A percentile compares a stretch with the other conserved stretches of the same genome.
These are phyloP conservation scores for Pterulicium gracile DNA, from an alignment of 1,284 basidiomycete species.

Conservation along the genomic window DNA sequence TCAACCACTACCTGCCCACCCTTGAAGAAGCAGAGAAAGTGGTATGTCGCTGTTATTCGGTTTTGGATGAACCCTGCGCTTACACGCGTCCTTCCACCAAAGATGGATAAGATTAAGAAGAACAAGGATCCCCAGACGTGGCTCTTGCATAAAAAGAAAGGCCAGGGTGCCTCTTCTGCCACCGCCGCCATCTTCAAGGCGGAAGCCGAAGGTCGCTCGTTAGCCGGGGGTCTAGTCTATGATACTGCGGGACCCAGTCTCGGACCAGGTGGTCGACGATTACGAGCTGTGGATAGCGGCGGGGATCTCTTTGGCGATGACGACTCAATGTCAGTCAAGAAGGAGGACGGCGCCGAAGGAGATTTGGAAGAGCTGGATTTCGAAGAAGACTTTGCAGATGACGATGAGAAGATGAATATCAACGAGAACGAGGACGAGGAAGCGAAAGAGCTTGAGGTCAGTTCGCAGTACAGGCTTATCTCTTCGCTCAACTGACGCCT, in stretches of 20 bases:
- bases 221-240: slow-evolving; percentile 35
- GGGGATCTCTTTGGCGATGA: slow-evolving; percentile 57
- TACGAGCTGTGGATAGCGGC: slow-evolving; percentile 55
- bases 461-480: slow-evolving; percentile 13
- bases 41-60: slow-evolving; percentile 18
- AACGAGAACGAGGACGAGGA: slow-evolving; percentile 75
- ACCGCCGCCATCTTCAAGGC: slow-evolving; percentile 58
- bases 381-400: slow-evolving; percentile 80
- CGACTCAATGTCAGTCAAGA: slow-evolving; percentile 49
- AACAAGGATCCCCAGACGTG: slow-evolving; percentile 66
- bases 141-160: slow-evolving; percentile 47
- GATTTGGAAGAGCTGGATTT: slow-evolving; percentile 75
- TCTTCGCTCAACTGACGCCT: background rate
- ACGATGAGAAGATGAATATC: slow-evolving; percentile 68
- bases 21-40: slow-evolving; percentile 54
- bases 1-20: slow-evolving; percentile 59
- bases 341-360: slow-evolving; percentile 57
- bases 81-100: slow-evolving; percentile 12
- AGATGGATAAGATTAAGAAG: slow-evolving; percentile 30
- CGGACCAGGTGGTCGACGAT: slow-evolving; percentile 50
- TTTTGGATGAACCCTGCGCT: slow-evolving; percentile 9
- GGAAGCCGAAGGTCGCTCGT: slow-evolving; percentile 35
- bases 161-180: slow-evolving; percentile 43
- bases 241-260: slow-evolving; percentile 40
- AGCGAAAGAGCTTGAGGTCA: slow-evolving; percentile 75